A percentile compares a stretch with the other conserved stretches of the same genome.
phyloP scores from a whole-genome alignment of 2,329 filamentous ascomycete species.

The Aspergillus pseudonomiae region DNA sequence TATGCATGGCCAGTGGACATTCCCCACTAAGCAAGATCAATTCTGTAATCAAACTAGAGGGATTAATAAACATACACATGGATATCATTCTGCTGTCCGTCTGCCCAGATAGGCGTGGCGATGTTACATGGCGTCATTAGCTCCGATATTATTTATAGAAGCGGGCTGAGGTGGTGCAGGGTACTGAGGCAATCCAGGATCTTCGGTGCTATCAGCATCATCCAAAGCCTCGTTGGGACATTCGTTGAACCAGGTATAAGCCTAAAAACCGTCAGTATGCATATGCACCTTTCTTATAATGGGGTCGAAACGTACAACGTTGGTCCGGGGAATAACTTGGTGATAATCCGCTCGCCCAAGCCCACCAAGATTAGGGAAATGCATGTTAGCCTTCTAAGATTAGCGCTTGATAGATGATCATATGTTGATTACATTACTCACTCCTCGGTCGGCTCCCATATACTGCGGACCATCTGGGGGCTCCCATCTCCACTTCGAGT shows the following conservation, averaged over 20 bases:
- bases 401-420: not conserved
- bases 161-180: not conserved
- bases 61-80: not conserved
- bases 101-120: not conserved
- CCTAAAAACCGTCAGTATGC: not conserved
- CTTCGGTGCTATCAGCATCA: not conserved
- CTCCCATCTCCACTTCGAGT: not conserved
- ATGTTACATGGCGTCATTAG: not conserved
- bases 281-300: not conserved
- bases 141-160: not conserved
- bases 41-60: too few relatives aligned
- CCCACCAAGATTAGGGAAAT: not conserved
- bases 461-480: not conserved
- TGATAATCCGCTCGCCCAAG: constrained; percentile 1
- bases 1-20: too few relatives aligned
- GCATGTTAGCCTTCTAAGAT: not conserved
- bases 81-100: not conserved
- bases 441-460: not conserved
- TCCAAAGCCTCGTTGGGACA: not conserved
- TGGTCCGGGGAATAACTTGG: constrained; percentile 15
- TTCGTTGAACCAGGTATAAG: not conserved
- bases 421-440: not conserved
- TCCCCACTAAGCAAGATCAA: not conserved
- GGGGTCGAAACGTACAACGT: constrained; percentile 26
- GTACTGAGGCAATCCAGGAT: not conserved